Percentiles rank a stretch among this genome's conserved stretches.
phyloP scores from a whole-genome alignment of 2,329 filamentous ascomycete genomes.

The Calonectria hawksworthii region DNA sequence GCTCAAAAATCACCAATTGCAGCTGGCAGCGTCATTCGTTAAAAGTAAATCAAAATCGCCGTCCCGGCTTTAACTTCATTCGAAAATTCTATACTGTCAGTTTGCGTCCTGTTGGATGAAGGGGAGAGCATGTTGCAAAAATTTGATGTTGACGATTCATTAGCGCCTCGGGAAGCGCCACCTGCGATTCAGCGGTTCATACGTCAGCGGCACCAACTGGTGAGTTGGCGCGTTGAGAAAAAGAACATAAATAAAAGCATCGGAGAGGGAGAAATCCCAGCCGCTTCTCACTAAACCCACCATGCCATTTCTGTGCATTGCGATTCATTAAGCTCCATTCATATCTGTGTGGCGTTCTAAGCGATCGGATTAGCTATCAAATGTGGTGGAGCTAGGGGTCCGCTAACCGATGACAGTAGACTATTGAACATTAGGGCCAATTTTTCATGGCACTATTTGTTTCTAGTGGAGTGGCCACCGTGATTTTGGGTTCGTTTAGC shows the following conservation, averaged over 20 bases:
- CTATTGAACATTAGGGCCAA: neutral
- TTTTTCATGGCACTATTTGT: neutral
- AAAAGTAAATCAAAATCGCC: too few species aligned
- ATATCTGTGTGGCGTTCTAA: neutral
- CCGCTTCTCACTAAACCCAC: neutral
- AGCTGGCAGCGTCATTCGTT: too few species aligned
- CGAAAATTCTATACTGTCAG: too few species aligned
- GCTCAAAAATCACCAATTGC: too few species aligned
- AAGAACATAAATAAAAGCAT: neutral
- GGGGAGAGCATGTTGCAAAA: too few species aligned
- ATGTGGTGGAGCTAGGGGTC: neutral
- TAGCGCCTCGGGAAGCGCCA: too few species aligned
- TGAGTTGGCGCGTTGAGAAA: neutral
- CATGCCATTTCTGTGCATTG: neutral
- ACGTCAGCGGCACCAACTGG: neutral
- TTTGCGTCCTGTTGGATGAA: too few species aligned
- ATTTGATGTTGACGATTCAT: too few species aligned
- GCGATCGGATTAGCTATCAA: neutral
- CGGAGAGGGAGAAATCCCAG: neutral
- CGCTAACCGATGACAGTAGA: neutral
- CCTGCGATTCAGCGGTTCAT: neutral
- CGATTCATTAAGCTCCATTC: neutral
- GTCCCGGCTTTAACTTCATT: too few species aligned
- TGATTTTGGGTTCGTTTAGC: neutral
- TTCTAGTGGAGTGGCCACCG: neutral